Percentiles rank a stretch among this genome's conserved stretches.
Evolutionary conservation across 73 alveolate genomes (phyloP).

Genomic region (Paramecium tetraurelia): DNA sequence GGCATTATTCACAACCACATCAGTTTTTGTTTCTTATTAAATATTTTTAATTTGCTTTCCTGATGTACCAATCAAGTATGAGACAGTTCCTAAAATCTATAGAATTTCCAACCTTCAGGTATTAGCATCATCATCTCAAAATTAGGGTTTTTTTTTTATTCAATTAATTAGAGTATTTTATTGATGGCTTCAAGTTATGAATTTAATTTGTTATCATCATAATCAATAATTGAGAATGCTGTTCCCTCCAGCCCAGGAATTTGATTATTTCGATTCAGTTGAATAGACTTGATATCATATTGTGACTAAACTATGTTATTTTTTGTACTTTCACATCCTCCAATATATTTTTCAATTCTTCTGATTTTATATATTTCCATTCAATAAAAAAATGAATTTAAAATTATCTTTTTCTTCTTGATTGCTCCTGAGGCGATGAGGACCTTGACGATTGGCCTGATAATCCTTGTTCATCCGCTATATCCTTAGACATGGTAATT

Average conservation of each 20-base stretch:
- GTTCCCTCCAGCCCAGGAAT: neutral
- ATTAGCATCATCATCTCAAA: neutral
- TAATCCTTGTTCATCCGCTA: neutral
- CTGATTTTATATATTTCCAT: neutral
- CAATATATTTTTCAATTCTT: neutral
- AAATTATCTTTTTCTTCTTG: neutral
- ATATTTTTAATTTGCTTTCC: conserved; percentile 13
- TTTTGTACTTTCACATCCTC: neutral
- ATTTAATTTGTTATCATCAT: neutral
- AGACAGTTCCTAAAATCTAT: neutral
- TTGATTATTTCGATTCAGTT: neutral
- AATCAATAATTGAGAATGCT: neutral
- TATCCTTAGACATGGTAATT: neutral
- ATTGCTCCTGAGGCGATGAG: neutral
- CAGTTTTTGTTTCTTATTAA: neutral
- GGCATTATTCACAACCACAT: neutral
- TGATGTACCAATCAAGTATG: neutral
- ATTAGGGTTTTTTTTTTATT: neutral
- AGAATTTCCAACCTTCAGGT: neutral
- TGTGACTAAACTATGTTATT: neutral
- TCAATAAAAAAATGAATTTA: conserved; percentile 10
- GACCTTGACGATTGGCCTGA: neutral
- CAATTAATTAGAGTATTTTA: neutral
- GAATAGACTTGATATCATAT: neutral
- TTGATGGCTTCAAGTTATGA: neutral